phyloP scores from a whole-genome alignment of 1,139 yeast species.

The Pichia cactophila region DNA sequence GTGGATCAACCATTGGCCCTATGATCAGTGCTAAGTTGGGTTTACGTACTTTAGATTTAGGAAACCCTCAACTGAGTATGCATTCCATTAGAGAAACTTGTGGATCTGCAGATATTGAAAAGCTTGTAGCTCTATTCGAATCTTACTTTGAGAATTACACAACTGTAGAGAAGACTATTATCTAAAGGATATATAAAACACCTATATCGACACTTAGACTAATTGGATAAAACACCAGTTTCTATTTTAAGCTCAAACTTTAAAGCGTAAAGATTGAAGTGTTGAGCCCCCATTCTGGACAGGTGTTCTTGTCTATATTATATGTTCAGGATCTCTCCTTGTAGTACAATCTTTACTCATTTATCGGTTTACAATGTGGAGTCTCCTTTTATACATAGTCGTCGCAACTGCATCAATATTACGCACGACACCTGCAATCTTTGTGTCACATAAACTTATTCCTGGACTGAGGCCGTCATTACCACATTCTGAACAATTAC shows the following conservation, averaged over 20 bases:
- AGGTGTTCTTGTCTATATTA: background rate
- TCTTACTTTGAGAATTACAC: slow-evolving; percentile 49
- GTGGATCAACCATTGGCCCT: slow-evolving; percentile 97
- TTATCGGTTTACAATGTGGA: background rate
- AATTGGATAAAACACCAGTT: no score
- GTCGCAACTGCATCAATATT: background rate
- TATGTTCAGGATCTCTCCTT: no score
- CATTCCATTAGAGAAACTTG: slow-evolving; percentile 94
- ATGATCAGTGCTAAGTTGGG: slow-evolving; percentile 85
- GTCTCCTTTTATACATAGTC: background rate
- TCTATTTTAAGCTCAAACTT: background rate
- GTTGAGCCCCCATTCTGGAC: background rate
- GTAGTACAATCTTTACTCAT: background rate
- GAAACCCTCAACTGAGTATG: slow-evolving; percentile 93
- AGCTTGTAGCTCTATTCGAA: slow-evolving; percentile 53
- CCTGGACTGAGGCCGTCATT: slow-evolving; percentile 33
- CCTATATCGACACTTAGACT: no score
- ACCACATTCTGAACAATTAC: slow-evolving; percentile 27
- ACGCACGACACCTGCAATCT: slow-evolving; percentile 18
- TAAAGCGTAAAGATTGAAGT: no score
- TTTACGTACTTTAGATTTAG: slow-evolving; percentile 81
- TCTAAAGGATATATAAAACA: background rate
- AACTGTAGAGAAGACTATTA: slow-evolving; percentile 24
- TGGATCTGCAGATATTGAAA: slow-evolving; percentile 66
- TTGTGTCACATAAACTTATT: slow-evolving; percentile 24